Base-by-base conservation (phyloP, 1,284 basidiomycete genomes). In the Cutaneotrichosporon cavernicola region DNA sequence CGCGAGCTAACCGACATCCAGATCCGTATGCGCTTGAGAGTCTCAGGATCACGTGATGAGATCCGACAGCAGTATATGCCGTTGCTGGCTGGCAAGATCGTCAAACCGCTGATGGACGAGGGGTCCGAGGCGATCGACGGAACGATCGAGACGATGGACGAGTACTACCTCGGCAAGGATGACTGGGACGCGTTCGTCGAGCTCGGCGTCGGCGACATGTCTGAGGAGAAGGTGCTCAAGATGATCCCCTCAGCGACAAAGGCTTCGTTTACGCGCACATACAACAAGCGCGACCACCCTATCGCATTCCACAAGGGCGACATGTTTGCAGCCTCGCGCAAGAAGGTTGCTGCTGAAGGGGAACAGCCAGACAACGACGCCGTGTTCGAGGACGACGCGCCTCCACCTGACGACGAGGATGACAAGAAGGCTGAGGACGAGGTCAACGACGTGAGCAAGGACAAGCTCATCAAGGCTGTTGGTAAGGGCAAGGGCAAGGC, bases 121-220 rank as follows among this genome's bases (percentile, higher is more conserved):
- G 80, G 84, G 46, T 22, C 93, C 90, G 87, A 86, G 63, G 90
- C 87, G 1, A 86, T 97, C 4, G 88, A 89, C 0, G 87, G 89
- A 2, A 88, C 95, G 30, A 97, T 99, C 64, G 83, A 86, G 30
- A 81, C 83, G 16, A 96, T 99, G 93, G 96, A 99, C 79, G 89
- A 91, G 56, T 99, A 99, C 79, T 98, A 88, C 80, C 81, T 99
- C 43, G 89, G 89, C 7, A 90, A 90, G 69, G 96, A 98, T 46
- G 96, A 99, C 75, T 96, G 95, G 91, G 97, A 99, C 71, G 89
- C 91, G 11, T 85, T 98, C 59, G 86, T 98, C 61, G 96, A 99
- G 78, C 85, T 99, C 11, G 96, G 95, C 0, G 85, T 99, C 11
- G 95, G 88, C 64, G 85, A 89, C 7, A 86, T 89, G 73, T 87